phyloP scores from a whole-genome alignment of 2,329 filamentous ascomycete species.

The Leptographium wingfieldii region DNA sequence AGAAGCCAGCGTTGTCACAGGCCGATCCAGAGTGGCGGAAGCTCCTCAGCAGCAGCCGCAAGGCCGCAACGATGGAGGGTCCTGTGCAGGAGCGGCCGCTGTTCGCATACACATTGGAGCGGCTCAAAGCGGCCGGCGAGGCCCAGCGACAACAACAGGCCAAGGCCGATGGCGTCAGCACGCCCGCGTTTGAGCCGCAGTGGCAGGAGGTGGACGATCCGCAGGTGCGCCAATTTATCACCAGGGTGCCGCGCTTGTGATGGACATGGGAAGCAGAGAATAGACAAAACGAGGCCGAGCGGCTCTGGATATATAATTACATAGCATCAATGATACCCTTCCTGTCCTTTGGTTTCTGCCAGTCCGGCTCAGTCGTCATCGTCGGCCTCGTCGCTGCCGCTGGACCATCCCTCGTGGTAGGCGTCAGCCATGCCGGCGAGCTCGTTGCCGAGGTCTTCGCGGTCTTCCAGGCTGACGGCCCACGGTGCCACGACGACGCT shows the following conservation, averaged over 20 bases:
- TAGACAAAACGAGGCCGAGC: background rate
- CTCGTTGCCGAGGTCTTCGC: slow-evolving; percentile 71
- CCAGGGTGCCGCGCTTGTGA: slow-evolving; percentile 7
- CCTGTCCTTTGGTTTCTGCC: background rate
- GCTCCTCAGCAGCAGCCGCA: slow-evolving; percentile 4
- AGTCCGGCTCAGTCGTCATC: slow-evolving; percentile 28
- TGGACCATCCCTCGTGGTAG: slow-evolving; percentile 80
- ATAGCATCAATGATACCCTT: slow-evolving; percentile 1
- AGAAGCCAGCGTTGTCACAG: background rate
- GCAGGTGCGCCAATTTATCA: slow-evolving; percentile 10
- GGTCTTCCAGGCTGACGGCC: slow-evolving; percentile 59
- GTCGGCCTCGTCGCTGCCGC: slow-evolving; percentile 59
- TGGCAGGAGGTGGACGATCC: slow-evolving; percentile 12
- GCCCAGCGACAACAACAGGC: slow-evolving; percentile 7
- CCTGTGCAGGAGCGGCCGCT: slow-evolving; percentile 9
- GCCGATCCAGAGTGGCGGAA: slow-evolving; percentile 8
- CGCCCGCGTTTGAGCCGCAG: slow-evolving; percentile 9
- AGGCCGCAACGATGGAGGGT: background rate
- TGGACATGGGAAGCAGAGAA: slow-evolving; percentile 3
- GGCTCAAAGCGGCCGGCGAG: slow-evolving; percentile 7
- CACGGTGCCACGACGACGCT: slow-evolving; percentile 37
- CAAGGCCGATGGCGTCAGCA: slow-evolving; percentile 11
- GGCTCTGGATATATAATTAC: background rate
- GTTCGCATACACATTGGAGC: slow-evolving; percentile 11
- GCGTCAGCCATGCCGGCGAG: slow-evolving; percentile 74